Conservation (phyloP, 1,139 yeast species). For the Sugiyamaella castrensis region DNA sequence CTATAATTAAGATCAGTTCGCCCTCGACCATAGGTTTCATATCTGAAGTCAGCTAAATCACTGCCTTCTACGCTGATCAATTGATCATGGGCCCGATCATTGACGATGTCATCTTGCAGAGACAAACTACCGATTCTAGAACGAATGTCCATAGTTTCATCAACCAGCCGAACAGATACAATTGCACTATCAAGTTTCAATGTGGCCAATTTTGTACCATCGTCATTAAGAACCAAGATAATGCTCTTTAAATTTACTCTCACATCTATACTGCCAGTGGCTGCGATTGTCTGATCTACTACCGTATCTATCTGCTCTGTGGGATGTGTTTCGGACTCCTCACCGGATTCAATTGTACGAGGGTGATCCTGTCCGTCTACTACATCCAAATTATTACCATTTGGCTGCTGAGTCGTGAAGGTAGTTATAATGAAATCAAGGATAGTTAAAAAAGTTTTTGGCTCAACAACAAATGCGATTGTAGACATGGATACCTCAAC, state of each 20-base stretch:
- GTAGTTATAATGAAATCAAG: conserved; percentile 82
- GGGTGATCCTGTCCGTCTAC: neutral
- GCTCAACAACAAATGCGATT: conserved; percentile 68
- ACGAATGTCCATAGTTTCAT: conserved; percentile 71
- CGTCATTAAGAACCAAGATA: conserved; percentile 75
- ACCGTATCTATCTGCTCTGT: neutral
- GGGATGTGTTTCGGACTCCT: neutral
- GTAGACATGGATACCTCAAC: conserved; percentile 77
- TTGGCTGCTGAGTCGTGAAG: conserved; percentile 64
- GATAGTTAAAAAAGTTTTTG: conserved; percentile 74
- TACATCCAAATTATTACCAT: neutral
- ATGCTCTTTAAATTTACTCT: conserved; percentile 70
- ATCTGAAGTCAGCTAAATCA: conserved; percentile 76
- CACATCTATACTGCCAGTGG: conserved; percentile 61
- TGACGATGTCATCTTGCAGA: conserved; percentile 69
- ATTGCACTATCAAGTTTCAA: conserved; percentile 71
- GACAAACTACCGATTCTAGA: conserved; percentile 81
- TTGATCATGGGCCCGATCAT: conserved; percentile 61
- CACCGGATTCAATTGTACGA: conserved; percentile 5
- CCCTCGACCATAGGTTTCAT: conserved; percentile 69
- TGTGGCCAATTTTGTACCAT: conserved; percentile 78
- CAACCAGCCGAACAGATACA: conserved; percentile 61
- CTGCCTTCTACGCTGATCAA: conserved; percentile 78
- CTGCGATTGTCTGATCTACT: neutral
- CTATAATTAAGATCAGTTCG: conserved; percentile 41